Evolutionary conservation across 2,329 filamentous ascomycete species (phyloP), one percentile per base, ranked within the genome.

Genomic region (Triangularia setosa): DNA sequence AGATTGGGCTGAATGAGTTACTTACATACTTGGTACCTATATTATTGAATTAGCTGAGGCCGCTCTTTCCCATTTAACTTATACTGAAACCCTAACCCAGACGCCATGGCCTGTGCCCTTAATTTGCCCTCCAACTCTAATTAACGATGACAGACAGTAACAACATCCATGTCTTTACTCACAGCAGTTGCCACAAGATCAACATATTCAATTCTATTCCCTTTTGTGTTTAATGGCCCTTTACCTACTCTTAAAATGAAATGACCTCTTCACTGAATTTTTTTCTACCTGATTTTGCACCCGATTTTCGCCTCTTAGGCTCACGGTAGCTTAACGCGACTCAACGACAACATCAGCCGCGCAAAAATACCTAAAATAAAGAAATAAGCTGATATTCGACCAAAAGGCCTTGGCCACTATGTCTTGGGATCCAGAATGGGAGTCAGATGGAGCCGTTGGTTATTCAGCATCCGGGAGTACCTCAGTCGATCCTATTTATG

Each of bases 351-450:
- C 12, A 25, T 16, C 52, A 55, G 11, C 52, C 12, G 52, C 40
- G 40, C 40, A 48, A 21, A 28, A 21, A 18, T n/a, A 48, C 18
- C n/a, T 21, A 5, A 21, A 48, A 48, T 48, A 48, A 21, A 7
- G 3, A 23, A 48, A 8, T 8, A 6, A 5, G n/a, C n/a, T 5
- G n/a, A 21, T 21, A 21, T 21, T 21, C 8, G 7, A 48, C 3
- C 40, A 48, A n/a, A 3, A 48, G 8, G 5, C 7, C 8, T 48
- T 21, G n/a, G 2, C 6, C 4, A 18, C 4, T 2, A 68, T 69
- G 67, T 65, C 67, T 33, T 69, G 64, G 28, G 62, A 67, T 53
- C 64, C 67, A 5, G 40, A 62, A 12, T 67, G 65, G 67, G 64
- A 60, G 8, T 24, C 57, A 16, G 62, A 62, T 12, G 35, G 18